Conservation (phyloP, 257 asterid genomes). For the Lycium barbarum region DNA sequence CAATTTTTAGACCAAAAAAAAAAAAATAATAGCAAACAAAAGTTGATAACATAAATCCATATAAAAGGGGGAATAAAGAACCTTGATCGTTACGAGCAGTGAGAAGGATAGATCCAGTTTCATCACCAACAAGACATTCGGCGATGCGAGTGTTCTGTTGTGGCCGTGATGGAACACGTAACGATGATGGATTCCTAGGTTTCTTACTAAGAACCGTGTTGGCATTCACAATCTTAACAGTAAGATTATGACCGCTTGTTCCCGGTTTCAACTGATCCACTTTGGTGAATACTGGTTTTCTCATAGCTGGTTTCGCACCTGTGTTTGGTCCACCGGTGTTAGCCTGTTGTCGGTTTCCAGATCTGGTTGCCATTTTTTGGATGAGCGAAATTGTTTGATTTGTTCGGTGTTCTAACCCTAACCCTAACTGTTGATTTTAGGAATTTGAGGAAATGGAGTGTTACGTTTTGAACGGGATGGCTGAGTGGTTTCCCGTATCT, state of each 20-base stretch:
- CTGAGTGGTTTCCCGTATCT: conserved; percentile 15
- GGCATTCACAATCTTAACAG: conserved; percentile 68
- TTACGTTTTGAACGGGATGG: not conserved
- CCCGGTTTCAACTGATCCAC: conserved; percentile 75
- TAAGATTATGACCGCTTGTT: conserved; percentile 69
- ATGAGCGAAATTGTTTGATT: not conserved
- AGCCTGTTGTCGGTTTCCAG: conserved; percentile 44
- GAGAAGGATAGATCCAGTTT: conserved; percentile 76
- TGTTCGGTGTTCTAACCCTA: not conserved
- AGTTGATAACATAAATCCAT: conserved; percentile 2
- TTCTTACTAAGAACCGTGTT: conserved; percentile 72
- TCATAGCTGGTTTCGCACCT: conserved; percentile 53
- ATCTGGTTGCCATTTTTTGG: conserved; percentile 61
- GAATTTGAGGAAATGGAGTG: conserved; percentile 8
- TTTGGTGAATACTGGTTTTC: conserved; percentile 80
- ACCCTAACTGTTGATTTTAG: conserved; percentile 58
- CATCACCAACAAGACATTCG: conserved; percentile 86
- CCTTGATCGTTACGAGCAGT: conserved; percentile 90
- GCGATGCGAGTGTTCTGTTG: conserved; percentile 65
- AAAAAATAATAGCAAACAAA: not conserved
- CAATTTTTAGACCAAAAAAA: not conserved
- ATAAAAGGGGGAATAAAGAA: not conserved
- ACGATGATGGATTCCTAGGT: conserved; percentile 59
- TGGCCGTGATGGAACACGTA: conserved; percentile 57
- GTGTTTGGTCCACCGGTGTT: conserved; percentile 33